phyloP scores from a whole-genome alignment of 768 basidiomycete species.

The Lentinula sp. region DNA sequence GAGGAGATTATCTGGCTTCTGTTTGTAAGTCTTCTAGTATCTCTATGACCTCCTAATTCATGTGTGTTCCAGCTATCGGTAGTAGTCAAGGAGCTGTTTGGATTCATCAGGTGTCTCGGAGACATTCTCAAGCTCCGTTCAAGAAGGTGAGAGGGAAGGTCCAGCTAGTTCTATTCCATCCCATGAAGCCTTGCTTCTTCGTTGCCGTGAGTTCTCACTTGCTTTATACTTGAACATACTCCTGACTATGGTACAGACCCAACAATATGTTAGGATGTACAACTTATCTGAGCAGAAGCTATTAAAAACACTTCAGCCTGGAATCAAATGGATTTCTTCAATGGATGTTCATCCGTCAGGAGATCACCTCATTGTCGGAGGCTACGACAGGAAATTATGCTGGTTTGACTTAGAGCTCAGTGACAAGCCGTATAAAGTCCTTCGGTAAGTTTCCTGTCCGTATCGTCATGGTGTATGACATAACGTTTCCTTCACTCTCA shows the following conservation, averaged over 20 bases:
- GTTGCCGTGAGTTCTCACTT: constrained; percentile 68
- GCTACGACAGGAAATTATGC: constrained; percentile 94
- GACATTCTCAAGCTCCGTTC: constrained; percentile 97
- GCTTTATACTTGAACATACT: background rate
- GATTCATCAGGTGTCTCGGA: constrained; percentile 91
- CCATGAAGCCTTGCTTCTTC: constrained; percentile 91
- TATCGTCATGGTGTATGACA: constrained; percentile 2
- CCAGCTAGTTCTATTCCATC: constrained; percentile 93
- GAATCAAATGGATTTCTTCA: constrained; percentile 94
- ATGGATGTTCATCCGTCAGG: constrained; percentile 96
- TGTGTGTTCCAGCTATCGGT: constrained; percentile 39
- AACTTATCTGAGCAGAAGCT: constrained; percentile 92
- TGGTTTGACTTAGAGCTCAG: constrained; percentile 99
- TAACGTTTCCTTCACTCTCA: constrained; percentile 21
- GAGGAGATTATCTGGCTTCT: constrained; percentile 92
- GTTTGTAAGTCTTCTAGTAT: constrained; percentile 63
- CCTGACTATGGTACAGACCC: constrained; percentile 53
- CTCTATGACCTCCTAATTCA: constrained; percentile 9
- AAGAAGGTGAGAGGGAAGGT: constrained; percentile 89
- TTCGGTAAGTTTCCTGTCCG: constrained; percentile 53
- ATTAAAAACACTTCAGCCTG: constrained; percentile 90
- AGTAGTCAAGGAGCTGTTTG: constrained; percentile 81
- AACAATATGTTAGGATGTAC: constrained; percentile 93
- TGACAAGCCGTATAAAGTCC: constrained; percentile 93
- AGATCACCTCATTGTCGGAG: constrained; percentile 95